Conservation (phyloP, 257 asterid genomes). For the Solanum ossicruentum region DNA sequence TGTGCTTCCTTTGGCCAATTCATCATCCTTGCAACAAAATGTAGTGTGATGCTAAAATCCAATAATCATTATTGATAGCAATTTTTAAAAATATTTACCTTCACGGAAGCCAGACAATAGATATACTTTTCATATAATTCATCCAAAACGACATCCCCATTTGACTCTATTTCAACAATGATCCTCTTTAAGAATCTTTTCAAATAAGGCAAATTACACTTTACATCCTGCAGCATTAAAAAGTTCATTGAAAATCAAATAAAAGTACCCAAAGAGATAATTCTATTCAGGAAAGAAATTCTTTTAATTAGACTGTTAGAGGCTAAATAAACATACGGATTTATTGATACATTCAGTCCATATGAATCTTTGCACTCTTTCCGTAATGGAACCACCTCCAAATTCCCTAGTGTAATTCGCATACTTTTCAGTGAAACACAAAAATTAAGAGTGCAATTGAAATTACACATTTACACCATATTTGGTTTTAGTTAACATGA, state of each 20-base stretch:
- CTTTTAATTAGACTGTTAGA: not conserved
- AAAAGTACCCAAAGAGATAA: not conserved
- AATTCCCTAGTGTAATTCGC: constrained; percentile 26
- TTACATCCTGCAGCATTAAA: constrained; percentile 28
- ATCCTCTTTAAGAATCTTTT: constrained; percentile 66
- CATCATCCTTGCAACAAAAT: constrained; percentile 35
- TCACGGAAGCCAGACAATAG: constrained; percentile 32
- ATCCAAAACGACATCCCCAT: constrained; percentile 56
- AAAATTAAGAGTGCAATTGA: not conserved
- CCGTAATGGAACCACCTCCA: constrained; percentile 63
- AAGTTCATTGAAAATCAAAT: not conserved
- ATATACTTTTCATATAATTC: constrained; percentile 68
- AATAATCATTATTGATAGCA: not conserved
- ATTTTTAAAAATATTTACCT: constrained; percentile 20
- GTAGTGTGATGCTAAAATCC: not conserved
- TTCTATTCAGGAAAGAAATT: not conserved
- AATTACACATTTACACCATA: not conserved
- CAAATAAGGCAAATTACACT: constrained; percentile 40
- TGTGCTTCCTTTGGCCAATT: constrained; percentile 30
- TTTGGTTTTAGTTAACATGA: not conserved
- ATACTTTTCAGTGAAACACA: not conserved
- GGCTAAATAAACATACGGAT: constrained; percentile 26
- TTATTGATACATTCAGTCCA: constrained; percentile 52
- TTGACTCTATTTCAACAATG: constrained; percentile 61
- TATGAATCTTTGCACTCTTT: constrained; percentile 59